Evolutionary conservation across 139 green algal genomes (phyloP).

Genomic region (Pycnococcus provasolii): DNA sequence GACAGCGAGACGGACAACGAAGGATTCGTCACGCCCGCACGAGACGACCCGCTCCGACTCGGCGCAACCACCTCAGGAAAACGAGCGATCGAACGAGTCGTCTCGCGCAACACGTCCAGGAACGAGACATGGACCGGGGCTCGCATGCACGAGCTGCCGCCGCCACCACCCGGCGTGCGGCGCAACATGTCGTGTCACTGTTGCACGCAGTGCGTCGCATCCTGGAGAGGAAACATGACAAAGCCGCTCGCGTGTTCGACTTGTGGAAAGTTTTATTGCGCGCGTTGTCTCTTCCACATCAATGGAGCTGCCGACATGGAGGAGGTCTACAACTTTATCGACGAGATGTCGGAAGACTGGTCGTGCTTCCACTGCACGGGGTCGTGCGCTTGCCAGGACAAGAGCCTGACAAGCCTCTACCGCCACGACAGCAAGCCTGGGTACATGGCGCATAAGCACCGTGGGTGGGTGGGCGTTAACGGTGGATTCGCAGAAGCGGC

Average conservation of each 20-base stretch:
- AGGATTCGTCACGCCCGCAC: background rate
- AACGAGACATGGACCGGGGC: background rate
- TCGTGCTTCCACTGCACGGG: slow-evolving; percentile 8
- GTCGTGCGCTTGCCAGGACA: slow-evolving; percentile 2
- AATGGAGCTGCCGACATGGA: slow-evolving; percentile 7
- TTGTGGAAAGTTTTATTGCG: background rate
- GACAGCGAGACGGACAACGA: background rate
- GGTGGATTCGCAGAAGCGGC: background rate
- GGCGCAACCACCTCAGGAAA: too few species aligned
- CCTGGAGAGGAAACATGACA: slow-evolving; percentile 1
- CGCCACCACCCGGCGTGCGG: background rate
- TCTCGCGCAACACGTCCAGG: background rate
- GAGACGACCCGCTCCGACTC: too few species aligned
- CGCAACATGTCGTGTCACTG: slow-evolving; percentile 1
- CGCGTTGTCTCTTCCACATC: slow-evolving; percentile 15
- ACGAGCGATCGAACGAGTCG: background rate
- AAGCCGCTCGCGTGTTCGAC: background rate
- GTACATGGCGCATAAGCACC: background rate
- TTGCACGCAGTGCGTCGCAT: slow-evolving; percentile 4
- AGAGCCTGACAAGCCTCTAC: background rate
- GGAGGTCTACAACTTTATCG: slow-evolving; percentile 5
- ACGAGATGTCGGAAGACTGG: background rate
- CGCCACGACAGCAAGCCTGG: background rate
- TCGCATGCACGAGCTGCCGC: slow-evolving; percentile 1
- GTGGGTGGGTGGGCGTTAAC: background rate